Base-by-base conservation (phyloP, 179 eudicot genomes). In the Actinidia chinensis region DNA sequence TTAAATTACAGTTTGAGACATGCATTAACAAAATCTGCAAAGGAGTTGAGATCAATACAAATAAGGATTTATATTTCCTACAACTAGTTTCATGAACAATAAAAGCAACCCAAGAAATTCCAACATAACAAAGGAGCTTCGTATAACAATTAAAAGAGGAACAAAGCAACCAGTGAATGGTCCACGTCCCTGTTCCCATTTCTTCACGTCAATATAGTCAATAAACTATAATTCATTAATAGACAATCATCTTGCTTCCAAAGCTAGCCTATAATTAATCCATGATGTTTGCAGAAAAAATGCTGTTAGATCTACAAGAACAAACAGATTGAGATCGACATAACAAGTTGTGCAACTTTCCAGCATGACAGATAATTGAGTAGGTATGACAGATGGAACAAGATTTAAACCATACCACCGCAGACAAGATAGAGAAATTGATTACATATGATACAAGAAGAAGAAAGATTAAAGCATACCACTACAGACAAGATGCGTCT, bases 401-500 rank as follows among this genome's bases (percentile, higher is more conserved):
- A 46, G 9, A 50, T 23, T 17, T 18, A 47, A 25, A 68, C 43
- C 25, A 68, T 18, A 44, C 71, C 70, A 36, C 18, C 22, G 48
- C 5, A 28, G 25, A 72, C 46, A 72, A 72, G 25, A 28, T 50
- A 76, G 43, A 78, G 5, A 28, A 78, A 68, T 6, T 56, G 44
- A 78, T 75, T 68, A 58, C 17, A 42, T 20, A 52, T 18, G 63
- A 76, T 33, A 66, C 40, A 11, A 55, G 59, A 65, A 42, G 66
- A 65, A 60, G 33, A 67, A 80, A 71, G 67, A 55, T 72, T 36
- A 69, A 63, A 58, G 78, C 89, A 67, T 89, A 95, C 99, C 97
- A 90, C 90, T n/a, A 95, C 81, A 64, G 99, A 88, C 79, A 95
- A 78, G 76, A 95, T 82, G 66, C 97, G 92, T 52, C 90, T 83